These are phyloP conservation scores for Kazachstania sp. DNA, from an alignment of 1,139 yeast species.

Conservation along the genomic window DNA sequence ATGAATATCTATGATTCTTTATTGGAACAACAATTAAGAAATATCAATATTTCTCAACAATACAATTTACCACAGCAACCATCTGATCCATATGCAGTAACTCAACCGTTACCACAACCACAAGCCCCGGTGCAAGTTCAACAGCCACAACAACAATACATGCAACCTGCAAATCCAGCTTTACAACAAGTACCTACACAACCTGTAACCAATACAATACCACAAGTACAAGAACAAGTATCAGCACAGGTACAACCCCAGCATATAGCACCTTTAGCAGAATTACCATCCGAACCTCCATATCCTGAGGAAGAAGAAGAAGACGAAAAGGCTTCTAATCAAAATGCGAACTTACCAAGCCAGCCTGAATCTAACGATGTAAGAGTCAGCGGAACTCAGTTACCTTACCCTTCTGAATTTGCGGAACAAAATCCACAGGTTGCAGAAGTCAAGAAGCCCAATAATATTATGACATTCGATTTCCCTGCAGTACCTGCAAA, in stretches of 20 bases:
- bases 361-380: background rate
- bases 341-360: background rate
- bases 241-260: background rate
- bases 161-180: background rate
- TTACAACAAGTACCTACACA: background rate
- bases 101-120: conserved; percentile 5
- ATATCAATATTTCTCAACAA: conserved; percentile 26
- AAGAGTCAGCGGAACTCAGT: background rate
- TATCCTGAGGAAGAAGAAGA: conserved; percentile 27
- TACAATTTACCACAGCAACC: conserved; percentile 23
- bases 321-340: conserved; percentile 5
- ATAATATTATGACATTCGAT: conserved; percentile 31
- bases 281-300: conserved; percentile 20
- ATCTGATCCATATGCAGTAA: conserved; percentile 19
- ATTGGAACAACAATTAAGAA: conserved; percentile 51
- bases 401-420: conserved; percentile 19
- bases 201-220: background rate
- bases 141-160: background rate
- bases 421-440: conserved; percentile 5
- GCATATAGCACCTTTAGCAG: conserved; percentile 2
- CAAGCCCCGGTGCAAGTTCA: background rate
- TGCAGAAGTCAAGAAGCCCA: background rate
- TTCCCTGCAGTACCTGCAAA: conserved; percentile 36
- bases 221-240: background rate
- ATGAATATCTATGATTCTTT: conserved; percentile 70